A percentile compares a stretch with the other conserved stretches of the same genome.
phyloP scores from a whole-genome alignment of 352 stramenopile species.

The Phytophthora ramorum region DNA sequence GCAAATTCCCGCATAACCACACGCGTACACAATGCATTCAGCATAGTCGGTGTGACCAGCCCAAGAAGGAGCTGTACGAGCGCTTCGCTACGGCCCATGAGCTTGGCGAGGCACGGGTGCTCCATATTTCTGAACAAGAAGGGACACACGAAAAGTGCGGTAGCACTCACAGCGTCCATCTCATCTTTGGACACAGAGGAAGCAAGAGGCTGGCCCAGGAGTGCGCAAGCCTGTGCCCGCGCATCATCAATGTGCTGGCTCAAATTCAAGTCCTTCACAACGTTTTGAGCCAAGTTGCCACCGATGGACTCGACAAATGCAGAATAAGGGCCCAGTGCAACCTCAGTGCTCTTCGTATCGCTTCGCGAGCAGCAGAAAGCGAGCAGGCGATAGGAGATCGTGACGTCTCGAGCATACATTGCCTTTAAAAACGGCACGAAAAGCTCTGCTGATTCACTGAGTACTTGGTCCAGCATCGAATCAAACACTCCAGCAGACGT shows the following conservation, averaged over 20 bases:
- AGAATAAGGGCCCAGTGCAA: constrained; percentile 67
- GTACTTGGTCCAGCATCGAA: constrained; percentile 83
- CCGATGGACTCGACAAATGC: constrained; percentile 67
- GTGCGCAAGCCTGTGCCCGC: constrained; percentile 59
- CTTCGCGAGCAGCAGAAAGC: constrained; percentile 77
- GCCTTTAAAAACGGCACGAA: constrained; percentile 84
- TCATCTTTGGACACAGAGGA: constrained; percentile 49
- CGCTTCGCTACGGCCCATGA: constrained; percentile 66
- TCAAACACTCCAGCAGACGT: constrained; percentile 75
- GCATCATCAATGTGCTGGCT: constrained; percentile 86
- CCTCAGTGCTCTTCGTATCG: constrained; percentile 57
- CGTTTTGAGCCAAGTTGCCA: constrained; percentile 49
- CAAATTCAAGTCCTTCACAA: constrained; percentile 77
- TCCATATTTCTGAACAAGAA: constrained; percentile 79
- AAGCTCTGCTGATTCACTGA: constrained; percentile 70
- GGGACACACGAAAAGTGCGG: constrained; percentile 61
- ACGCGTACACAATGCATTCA: constrained; percentile 63
- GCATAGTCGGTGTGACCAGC: constrained; percentile 65
- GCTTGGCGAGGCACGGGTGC: constrained; percentile 64
- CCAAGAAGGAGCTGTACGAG: constrained; percentile 74
- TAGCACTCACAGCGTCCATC: constrained; percentile 69
- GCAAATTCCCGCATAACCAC: constrained; percentile 81
- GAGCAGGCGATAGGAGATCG: constrained; percentile 78
- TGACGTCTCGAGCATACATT: constrained; percentile 78
- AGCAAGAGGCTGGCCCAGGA: constrained; percentile 51